Evolutionary conservation across 345 rosid species (phyloP).

Genomic region (Leavenworthia alabamica): DNA sequence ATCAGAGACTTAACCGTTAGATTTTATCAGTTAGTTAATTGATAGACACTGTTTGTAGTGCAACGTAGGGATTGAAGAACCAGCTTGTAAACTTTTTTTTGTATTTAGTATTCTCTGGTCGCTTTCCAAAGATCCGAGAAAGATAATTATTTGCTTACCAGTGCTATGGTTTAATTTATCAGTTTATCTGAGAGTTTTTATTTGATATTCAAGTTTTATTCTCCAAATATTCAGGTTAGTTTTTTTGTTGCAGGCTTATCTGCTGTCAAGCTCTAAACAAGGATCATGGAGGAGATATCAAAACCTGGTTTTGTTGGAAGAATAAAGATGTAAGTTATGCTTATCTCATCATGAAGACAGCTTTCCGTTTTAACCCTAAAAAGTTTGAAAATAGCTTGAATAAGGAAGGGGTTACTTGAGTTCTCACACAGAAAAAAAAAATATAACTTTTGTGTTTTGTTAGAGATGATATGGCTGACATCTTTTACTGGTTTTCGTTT

Average conservation of each 20-base stretch:
- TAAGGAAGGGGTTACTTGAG: background rate
- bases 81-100: too few relatives aligned
- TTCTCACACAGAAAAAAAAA: background rate
- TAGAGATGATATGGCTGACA: background rate
- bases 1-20: too few relatives aligned
- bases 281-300: conserved; percentile 23
- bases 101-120: too few relatives aligned
- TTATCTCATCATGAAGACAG: background rate
- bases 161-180: too few relatives aligned
- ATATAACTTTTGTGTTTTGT: background rate
- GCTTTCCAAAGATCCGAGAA: too few relatives aligned
- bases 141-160: too few relatives aligned
- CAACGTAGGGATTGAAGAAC: too few relatives aligned
- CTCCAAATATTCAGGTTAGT: background rate
- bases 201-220: background rate
- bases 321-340: conserved; percentile 34
- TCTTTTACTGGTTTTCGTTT: background rate
- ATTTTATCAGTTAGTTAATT: too few relatives aligned
- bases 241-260: background rate
- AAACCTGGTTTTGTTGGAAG: conserved; percentile 13
- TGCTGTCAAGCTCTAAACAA: background rate
- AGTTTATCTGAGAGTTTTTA: too few relatives aligned
- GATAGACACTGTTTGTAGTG: too few relatives aligned
- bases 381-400: background rate
- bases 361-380: background rate